Evolutionary conservation across 1,284 basidiomycete genomes (phyloP), one percentile per base, ranked within the genome.

Genomic region (Wolfiporia cocos): DNA sequence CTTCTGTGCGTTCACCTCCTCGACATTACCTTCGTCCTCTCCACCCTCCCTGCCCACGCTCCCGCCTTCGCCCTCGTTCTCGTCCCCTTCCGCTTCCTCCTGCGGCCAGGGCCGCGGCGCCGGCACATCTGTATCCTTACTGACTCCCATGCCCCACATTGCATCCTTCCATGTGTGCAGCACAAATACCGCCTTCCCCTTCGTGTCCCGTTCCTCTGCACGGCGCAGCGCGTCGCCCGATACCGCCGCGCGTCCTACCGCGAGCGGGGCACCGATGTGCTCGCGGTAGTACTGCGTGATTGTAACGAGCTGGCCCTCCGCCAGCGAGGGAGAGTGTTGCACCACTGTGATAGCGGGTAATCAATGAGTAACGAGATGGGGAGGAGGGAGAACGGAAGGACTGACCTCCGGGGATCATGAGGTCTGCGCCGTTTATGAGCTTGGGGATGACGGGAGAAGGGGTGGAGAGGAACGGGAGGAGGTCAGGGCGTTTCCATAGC

Each of bases 331-430:
- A 28, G 77, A 59, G 54, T 71, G 65, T 55, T 74, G 70, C 34
- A 82, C 66, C 48, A 85, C 83, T 86, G 58, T 53, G 14, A 28
- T 7, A 28, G 26, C 7, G 29, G 26, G 17, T 6, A n/a, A 7
- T 18, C 31, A 17, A 20, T 41, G 11, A 42, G 34, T 11, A 5
- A 40, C 43, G 42, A 35, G 11, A 28, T 39, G 43, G 11, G 42
- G 12, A 39, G 37, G 2, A 34, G 15, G 18, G 41, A 15, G n/a
- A n/a, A n/a, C 5, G 24, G 26, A 9, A 19, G 35, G 40, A 65
- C 75, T 58, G 56, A 81, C 86, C 82, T 62, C 86, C 86, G 3
- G 85, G 83, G 28, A 86, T 78, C 83, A 88, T 87, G 5, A 89
- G 70, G 62, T 88, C 83, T 1, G 86, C 85, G 18, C 86, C 87